Conservation (phyloP, 257 asterid species). For the Coffea canephora region DNA sequence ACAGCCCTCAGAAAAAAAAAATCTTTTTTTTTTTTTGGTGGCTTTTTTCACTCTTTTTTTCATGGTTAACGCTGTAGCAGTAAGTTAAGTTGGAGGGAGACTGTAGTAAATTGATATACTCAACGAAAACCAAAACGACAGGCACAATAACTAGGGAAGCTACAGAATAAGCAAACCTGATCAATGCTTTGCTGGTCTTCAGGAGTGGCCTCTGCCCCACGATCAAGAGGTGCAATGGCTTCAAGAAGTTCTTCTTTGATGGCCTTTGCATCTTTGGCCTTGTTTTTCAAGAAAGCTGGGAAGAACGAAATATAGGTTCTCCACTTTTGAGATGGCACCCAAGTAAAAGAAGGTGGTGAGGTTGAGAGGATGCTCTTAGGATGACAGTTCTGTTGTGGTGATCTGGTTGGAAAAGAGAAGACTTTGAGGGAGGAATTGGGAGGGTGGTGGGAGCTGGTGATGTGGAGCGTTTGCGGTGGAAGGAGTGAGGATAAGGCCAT, state of each 20-base stretch:
- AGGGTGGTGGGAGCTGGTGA: constrained; percentile 13
- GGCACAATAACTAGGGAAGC: background rate
- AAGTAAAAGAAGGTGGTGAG: background rate
- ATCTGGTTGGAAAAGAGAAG: constrained; percentile 21
- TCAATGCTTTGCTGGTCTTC: constrained; percentile 67
- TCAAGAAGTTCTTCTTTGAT: constrained; percentile 76
- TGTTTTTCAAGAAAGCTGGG: constrained; percentile 54
- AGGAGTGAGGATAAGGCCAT: constrained; percentile 69
- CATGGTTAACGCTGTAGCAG: too few relatives aligned
- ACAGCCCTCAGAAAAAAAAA: too few relatives aligned
- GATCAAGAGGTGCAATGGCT: constrained; percentile 79
- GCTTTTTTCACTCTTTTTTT: too few relatives aligned
- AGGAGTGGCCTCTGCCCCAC: constrained; percentile 90
- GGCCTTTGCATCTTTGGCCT: constrained; percentile 44
- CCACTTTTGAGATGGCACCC: constrained; percentile 41
- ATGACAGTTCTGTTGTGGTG: constrained; percentile 6
- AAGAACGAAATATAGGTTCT: constrained; percentile 64
- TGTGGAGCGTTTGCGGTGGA: constrained; percentile 20
- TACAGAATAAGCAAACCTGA: constrained; percentile 30
- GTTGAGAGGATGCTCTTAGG: constrained; percentile 7
- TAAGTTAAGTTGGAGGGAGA: too few relatives aligned
- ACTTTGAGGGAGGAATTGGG: constrained; percentile 15
- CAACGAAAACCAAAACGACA: too few relatives aligned
- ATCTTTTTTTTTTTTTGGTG: too few relatives aligned
- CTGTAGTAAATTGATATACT: too few relatives aligned